These are phyloP conservation scores for Apiospora rasikravindrae DNA, from an alignment of 2,329 filamentous ascomycete genomes.

Conservation along the genomic window DNA sequence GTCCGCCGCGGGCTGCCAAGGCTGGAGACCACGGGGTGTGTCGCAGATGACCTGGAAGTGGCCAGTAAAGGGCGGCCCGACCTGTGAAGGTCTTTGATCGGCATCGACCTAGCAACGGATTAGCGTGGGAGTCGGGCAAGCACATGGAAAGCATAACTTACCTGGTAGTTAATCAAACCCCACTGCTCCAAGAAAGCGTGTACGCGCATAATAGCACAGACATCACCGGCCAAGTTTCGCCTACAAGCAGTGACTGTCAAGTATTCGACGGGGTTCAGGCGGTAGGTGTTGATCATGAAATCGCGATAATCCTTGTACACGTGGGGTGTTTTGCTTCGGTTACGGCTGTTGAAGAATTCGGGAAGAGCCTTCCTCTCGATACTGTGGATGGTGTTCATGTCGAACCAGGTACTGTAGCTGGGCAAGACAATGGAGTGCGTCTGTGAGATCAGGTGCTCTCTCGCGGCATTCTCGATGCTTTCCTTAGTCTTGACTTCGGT, in stretches of 20 bases:
- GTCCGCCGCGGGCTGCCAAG: constrained; percentile 89
- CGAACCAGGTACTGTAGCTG: constrained; percentile 98
- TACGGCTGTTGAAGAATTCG: constrained; percentile 98
- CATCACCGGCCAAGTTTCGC: constrained; percentile 92
- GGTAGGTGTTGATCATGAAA: constrained; percentile 99
- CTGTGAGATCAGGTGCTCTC: constrained; percentile 90
- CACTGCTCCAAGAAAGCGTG: constrained; percentile 98
- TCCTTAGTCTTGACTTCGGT: constrained; percentile 77
- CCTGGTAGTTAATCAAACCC: constrained; percentile 99
- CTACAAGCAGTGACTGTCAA: constrained; percentile 95
- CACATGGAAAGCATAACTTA: constrained; percentile 46
- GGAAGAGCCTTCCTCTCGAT: constrained; percentile 94
- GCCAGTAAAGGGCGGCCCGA: constrained; percentile 94
- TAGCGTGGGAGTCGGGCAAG: constrained; percentile 29
- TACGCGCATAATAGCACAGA: constrained; percentile 98
- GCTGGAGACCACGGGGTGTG: constrained; percentile 90
- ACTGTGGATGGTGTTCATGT: constrained; percentile 90
- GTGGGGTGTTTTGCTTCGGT: constrained; percentile 95
- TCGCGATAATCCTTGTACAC: constrained; percentile 99
- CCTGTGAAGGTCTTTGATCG: constrained; percentile 91
- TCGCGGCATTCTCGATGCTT: constrained; percentile 81
- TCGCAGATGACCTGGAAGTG: constrained; percentile 97
- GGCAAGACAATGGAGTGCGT: constrained; percentile 95
- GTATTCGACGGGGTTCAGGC: constrained; percentile 93
- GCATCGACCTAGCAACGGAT: constrained; percentile 78